Conservation (phyloP, 208 protist species). For the Wallacemonas sp. region DNA sequence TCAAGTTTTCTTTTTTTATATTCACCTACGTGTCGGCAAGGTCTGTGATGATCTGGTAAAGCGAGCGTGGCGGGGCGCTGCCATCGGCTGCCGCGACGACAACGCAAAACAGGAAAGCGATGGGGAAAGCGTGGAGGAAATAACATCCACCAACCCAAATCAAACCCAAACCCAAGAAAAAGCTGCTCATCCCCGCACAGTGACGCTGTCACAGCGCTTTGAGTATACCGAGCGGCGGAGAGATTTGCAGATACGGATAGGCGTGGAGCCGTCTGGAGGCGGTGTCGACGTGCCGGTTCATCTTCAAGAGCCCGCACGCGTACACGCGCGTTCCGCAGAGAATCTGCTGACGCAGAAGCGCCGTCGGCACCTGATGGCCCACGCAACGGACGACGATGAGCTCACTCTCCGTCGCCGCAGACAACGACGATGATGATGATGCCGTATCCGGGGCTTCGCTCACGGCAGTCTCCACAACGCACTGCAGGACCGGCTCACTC, state of each 20-base stretch:
- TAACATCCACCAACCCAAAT: neutral
- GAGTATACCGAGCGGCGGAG: conserved; percentile 62
- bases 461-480: conserved; percentile 51
- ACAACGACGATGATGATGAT: neutral
- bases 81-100: no score
- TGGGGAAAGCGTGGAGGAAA: no score
- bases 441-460: neutral
- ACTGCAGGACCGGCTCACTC: conserved; percentile 47
- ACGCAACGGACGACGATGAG: conserved; percentile 75
- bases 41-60: no score
- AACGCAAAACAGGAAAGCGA: no score
- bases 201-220: conserved; percentile 28
- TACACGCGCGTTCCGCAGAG: conserved; percentile 43
- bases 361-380: conserved; percentile 38
- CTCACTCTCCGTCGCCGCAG: conserved; percentile 19
- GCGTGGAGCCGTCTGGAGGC: conserved; percentile 63
- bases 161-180: conserved; percentile 8
- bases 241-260: conserved; percentile 81
- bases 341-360: conserved; percentile 47
- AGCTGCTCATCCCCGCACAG: neutral
- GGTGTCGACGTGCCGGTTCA: conserved; percentile 74
- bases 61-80: no score
- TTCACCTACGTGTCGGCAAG: no score
- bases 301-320: conserved; percentile 59
- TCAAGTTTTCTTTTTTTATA: no score